Base-by-base conservation (phyloP, 2,329 filamentous ascomycete species). In the Xylaria sp. region DNA sequence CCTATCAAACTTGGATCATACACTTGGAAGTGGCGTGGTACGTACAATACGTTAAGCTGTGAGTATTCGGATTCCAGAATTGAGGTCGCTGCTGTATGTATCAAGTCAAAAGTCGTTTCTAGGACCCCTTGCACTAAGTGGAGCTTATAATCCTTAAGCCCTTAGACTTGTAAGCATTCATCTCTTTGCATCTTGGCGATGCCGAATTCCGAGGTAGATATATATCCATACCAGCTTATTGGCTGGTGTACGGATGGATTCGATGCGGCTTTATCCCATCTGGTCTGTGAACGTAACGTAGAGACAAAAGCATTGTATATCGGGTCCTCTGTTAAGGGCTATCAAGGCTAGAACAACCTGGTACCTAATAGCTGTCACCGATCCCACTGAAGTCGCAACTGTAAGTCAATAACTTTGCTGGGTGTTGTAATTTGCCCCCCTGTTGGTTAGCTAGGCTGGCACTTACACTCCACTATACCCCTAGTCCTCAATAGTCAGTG, bases 161-260 rank as follows among this genome's bases (percentile, higher is more conserved):
- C 47, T 38, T 15, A 37, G 31, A 38, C 23, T 23, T 41, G 25
- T 40, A 41, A 40, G n/a, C 35, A 21, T 13, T 40, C 48, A 52
- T 52, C 35, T 52, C 48, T 40, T 40, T 17, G n/a, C n/a, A 17
- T 31, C 35, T 52, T 52, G 37, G 48, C 48, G 41, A 17, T 25
- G n/a, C 33, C 17, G 21, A 21, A 41, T n/a, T 25, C 3, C 11
- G 19, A 10, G 2, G 19, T 41, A 43, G 40, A 2, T 17, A 27
- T 10, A n/a, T 10, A 4, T 29, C 3, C 29, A 1, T 2, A 9
- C 27, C 17, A 4, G 23, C 6, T 25, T 5, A 27, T 27, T 44
- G 23, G 8, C n/a, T 5, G 13, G 2, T n/a, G 19, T 31, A 19
- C 27, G 15, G 25, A 7, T 17, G 19, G 23, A 41, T n/a, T 23